Evolutionary conservation across 2,329 filamentous ascomycete species (phyloP).

Genomic region (Massarina eburnea): DNA sequence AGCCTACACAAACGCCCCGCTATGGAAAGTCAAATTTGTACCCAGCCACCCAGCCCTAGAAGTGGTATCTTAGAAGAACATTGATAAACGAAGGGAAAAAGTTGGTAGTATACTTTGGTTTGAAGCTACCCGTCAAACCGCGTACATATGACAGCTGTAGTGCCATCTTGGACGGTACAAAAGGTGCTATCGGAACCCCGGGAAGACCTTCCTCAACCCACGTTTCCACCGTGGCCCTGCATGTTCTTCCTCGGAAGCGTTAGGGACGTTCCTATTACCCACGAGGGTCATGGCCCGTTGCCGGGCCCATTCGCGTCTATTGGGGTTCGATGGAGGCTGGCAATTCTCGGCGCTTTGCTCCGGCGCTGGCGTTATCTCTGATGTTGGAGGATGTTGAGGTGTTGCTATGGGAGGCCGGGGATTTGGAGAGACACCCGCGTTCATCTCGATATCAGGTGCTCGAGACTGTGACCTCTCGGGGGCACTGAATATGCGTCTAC

Average conservation of each 20-base stretch:
- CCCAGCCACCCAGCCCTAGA: too few species aligned
- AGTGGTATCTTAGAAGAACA: too few species aligned
- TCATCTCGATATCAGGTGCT: constrained; percentile 36
- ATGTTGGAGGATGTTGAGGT: background rate
- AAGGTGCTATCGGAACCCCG: constrained; percentile 28
- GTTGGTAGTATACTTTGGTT: too few species aligned
- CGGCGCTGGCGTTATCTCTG: constrained; percentile 5
- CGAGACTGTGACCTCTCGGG: constrained; percentile 22
- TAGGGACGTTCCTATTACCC: constrained; percentile 31
- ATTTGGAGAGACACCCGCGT: background rate
- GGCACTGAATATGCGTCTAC: constrained; percentile 36
- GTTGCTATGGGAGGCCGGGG: background rate
- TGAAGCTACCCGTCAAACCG: too few species aligned
- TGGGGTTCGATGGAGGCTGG: constrained; percentile 18
- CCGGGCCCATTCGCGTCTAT: constrained; percentile 49
- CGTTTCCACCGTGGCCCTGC: constrained; percentile 27
- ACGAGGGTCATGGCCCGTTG: constrained; percentile 49
- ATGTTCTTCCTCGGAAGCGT: constrained; percentile 24
- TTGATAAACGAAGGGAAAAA: too few species aligned
- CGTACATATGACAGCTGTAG: too few species aligned
- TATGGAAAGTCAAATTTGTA: too few species aligned
- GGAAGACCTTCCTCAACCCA: constrained; percentile 36
- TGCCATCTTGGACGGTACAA: too few species aligned
- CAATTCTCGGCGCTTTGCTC: constrained; percentile 1
- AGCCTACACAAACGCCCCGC: too few species aligned